phyloP scores from a whole-genome alignment of 2,329 filamentous ascomycete genomes.

The Botrytis fragariae region DNA sequence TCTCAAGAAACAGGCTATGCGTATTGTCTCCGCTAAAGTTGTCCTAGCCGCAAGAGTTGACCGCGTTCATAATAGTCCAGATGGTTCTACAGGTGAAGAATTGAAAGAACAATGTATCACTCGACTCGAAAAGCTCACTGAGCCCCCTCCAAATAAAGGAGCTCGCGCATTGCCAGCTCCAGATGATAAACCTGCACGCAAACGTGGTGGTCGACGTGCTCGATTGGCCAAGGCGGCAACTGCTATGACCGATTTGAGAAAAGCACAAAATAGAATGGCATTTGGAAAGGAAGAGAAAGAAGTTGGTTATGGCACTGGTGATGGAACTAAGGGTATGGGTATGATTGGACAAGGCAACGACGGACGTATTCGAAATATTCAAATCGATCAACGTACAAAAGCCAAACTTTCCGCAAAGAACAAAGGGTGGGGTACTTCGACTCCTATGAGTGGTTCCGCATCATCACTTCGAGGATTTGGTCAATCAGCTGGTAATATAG shows the following conservation, averaged over 20 bases:
- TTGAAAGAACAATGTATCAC: slow-evolving; percentile 80
- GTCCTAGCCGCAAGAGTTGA: slow-evolving; percentile 92
- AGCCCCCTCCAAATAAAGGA: slow-evolving; percentile 86
- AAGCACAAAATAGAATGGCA: slow-evolving; percentile 92
- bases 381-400: slow-evolving; percentile 89
- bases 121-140: slow-evolving; percentile 87
- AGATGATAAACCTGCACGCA: slow-evolving; percentile 91
- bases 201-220: slow-evolving; percentile 85
- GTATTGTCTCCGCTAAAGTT: slow-evolving; percentile 90
- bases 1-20: slow-evolving; percentile 88
- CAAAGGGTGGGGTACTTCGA: slow-evolving; percentile 83
- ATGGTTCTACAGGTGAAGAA: slow-evolving; percentile 79
- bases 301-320: slow-evolving; percentile 83
- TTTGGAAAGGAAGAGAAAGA: slow-evolving; percentile 96
- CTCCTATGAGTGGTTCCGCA: slow-evolving; percentile 63
- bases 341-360: slow-evolving; percentile 92
- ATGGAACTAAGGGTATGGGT: slow-evolving; percentile 81
- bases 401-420: slow-evolving; percentile 94
- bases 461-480: slow-evolving; percentile 81
- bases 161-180: slow-evolving; percentile 83
- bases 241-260: slow-evolving; percentile 93
- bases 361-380: slow-evolving; percentile 81
- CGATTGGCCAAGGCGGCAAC: slow-evolving; percentile 95
- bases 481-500: slow-evolving; percentile 59
- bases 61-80: slow-evolving; percentile 73